phyloP scores from a whole-genome alignment of 352 stramenopile species.

The Globisporangium heterothallicum region DNA sequence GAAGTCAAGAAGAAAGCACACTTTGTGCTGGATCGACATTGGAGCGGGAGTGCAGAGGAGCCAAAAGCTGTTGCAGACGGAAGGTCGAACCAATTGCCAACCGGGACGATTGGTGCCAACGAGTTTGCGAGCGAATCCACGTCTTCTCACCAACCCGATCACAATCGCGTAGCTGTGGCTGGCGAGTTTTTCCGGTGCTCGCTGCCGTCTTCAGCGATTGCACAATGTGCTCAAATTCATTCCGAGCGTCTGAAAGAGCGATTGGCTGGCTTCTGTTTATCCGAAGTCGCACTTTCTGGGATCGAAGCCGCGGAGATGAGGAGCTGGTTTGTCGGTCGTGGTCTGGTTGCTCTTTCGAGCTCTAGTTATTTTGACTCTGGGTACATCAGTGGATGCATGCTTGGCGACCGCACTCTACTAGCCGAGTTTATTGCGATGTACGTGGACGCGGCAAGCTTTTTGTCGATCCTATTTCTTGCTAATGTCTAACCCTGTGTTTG shows the following conservation, averaged over 20 bases:
- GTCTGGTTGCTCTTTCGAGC: slow-evolving; percentile 23
- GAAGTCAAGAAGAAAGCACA: slow-evolving; percentile 22
- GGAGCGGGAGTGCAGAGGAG: slow-evolving; percentile 1
- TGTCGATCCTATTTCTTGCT: not conserved
- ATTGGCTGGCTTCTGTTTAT: slow-evolving; percentile 28
- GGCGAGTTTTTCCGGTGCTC: slow-evolving; percentile 29
- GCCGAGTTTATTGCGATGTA: slow-evolving; percentile 14
- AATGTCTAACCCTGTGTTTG: slow-evolving; percentile 1
- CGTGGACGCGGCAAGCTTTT: not conserved
- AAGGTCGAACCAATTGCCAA: not conserved
- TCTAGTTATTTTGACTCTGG: slow-evolving; percentile 11
- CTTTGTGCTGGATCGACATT: slow-evolving; percentile 26
- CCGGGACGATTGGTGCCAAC: not conserved
- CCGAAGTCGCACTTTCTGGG: slow-evolving; percentile 14
- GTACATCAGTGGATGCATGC: slow-evolving; percentile 15
- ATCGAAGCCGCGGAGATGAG: slow-evolving; percentile 19
- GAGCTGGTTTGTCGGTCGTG: slow-evolving; percentile 32
- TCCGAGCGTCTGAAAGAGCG: slow-evolving; percentile 30
- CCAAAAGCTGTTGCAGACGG: not conserved
- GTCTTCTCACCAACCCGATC: not conserved
- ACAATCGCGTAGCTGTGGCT: slow-evolving; percentile 6
- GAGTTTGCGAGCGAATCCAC: not conserved
- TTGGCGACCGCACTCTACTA: slow-evolving; percentile 11
- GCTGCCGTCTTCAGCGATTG: slow-evolving; percentile 15
- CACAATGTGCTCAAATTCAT: slow-evolving; percentile 26